Evolutionary conservation across 441 rosid genomes (phyloP), one percentile per base, ranked within the genome.

Genomic region (Populus hybrid): DNA sequence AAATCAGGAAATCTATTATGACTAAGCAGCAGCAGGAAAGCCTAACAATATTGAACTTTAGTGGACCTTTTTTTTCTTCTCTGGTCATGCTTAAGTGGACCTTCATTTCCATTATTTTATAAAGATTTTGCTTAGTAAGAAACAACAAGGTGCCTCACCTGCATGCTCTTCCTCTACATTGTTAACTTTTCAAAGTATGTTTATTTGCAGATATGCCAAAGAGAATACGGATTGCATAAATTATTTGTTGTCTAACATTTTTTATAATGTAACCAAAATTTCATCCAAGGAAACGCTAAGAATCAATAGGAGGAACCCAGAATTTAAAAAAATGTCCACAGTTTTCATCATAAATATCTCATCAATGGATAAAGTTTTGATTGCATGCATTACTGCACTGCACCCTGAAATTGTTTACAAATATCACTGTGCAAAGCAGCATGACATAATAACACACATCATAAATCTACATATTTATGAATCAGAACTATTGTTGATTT

Each of bases 1-100:
- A 69, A 77, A 78, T 65, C 63, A 73, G 61, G 80, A 36, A 82
- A 82, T 18, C 69, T 69, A 11, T 23, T 28, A 63, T 54, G 64
- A 67, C 63, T 63, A 76, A 78, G 77, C 50, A 64, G 77, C 72
- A 72, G 57, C 50, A 67, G 46, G 57, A 64, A 71, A 26, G 24
- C 74, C 23, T 21, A 30, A 38, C 77, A 74, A 21, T 5, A 20
- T 11, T 67, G 1, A 20, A 46, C n/a, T 32, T 24, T 7, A 18
- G 8, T n/a, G 38, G 61, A 63, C 23, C 35, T 46, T 14, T 46
- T 3, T 46, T 46, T 5, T 21, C 32, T 59, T 14, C 24, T 36
- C 8, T 23, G 38, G 57, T 11, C 54, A 66, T 18, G 42, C 18
- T 69, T 63, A 9, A 61, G 38, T 32, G 42, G 59, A 70, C 21